Percentiles rank a stretch among this genome's conserved stretches.
Conservation (phyloP, 306 rosid genomes). For the Glycine tomentella region DNA sequence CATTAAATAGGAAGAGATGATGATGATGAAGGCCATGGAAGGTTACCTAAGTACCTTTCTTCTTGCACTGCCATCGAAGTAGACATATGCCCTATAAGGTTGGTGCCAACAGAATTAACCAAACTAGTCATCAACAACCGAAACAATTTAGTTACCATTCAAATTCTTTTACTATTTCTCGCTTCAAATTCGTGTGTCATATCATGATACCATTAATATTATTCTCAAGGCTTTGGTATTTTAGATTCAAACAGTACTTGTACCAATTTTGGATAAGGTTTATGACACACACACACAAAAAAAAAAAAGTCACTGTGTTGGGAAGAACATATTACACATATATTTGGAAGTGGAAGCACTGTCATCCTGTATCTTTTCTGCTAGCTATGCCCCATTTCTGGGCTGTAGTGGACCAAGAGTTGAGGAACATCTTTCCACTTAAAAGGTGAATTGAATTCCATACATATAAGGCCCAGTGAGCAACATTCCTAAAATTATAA, state of each 20-base stretch:
- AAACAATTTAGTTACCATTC: too few species aligned
- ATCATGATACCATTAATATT: not conserved
- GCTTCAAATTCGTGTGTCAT: constrained; percentile 18
- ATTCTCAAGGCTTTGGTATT: constrained; percentile 1
- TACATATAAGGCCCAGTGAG: constrained; percentile 31
- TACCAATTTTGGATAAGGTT: constrained; percentile 27
- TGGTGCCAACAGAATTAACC: constrained; percentile 39
- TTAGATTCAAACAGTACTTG: constrained; percentile 15
- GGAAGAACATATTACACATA: constrained; percentile 10
- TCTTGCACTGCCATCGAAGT: constrained; percentile 18
- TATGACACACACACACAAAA: not conserved
- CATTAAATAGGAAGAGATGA: constrained; percentile 35
- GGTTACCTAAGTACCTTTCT: constrained; percentile 17
- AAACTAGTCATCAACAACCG: constrained; percentile 13
- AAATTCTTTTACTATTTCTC: too few species aligned
- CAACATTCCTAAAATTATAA: constrained; percentile 32
- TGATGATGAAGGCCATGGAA: constrained; percentile 26
- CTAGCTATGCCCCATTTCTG: constrained; percentile 39
- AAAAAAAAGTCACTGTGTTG: not conserved
- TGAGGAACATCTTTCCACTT: constrained; percentile 34
- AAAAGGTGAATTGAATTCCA: constrained; percentile 21
- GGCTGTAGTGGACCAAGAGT: constrained; percentile 38
- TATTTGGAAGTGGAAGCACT: constrained; percentile 39
- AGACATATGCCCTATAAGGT: constrained; percentile 41
- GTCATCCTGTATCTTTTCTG: not conserved